Percentiles rank a stretch among this genome's conserved stretches.
phyloP scores from a whole-genome alignment of 345 rosid species.

The Moricandia arvensis region DNA sequence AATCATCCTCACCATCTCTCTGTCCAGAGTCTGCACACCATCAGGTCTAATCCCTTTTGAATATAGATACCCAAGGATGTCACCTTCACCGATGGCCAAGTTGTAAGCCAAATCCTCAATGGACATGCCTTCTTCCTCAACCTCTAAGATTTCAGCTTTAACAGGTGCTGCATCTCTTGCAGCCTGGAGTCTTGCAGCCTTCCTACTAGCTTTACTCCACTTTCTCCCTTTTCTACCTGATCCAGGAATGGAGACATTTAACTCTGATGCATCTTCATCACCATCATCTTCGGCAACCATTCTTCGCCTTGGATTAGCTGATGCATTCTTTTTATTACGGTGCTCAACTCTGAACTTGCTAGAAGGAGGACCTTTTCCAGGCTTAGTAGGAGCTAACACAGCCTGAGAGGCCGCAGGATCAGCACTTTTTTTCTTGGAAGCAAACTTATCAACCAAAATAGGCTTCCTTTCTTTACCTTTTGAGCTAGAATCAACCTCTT shows the following conservation, averaged over 20 bases:
- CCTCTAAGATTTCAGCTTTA: constrained; percentile 92
- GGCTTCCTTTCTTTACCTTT: constrained; percentile 74
- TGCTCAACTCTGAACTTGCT: constrained; percentile 71
- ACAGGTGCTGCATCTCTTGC: constrained; percentile 95
- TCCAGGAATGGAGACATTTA: constrained; percentile 58
- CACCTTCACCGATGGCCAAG: constrained; percentile 81
- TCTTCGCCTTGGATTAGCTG: constrained; percentile 64
- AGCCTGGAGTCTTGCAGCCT: constrained; percentile 89
- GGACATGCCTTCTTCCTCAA: constrained; percentile 83
- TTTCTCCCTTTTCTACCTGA: constrained; percentile 89
- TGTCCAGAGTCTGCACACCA: constrained; percentile 90
- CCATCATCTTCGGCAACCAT: constrained; percentile 47
- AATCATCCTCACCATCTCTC: constrained; percentile 94
- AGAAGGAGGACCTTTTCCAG: constrained; percentile 70
- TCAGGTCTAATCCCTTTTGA: constrained; percentile 94
- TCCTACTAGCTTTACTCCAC: constrained; percentile 97
- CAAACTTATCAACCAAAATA: constrained; percentile 90
- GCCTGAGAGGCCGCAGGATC: constrained; percentile 75
- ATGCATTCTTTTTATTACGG: constrained; percentile 55
- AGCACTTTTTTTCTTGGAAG: constrained; percentile 61
- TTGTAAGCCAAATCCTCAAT: constrained; percentile 86
- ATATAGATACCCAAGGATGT: constrained; percentile 78
- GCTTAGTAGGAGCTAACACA: constrained; percentile 74
- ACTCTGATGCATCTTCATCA: constrained; percentile 75
- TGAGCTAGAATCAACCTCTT: constrained; percentile 44